Conservation (phyloP, 805 yeast species). For the Candida awuae region DNA sequence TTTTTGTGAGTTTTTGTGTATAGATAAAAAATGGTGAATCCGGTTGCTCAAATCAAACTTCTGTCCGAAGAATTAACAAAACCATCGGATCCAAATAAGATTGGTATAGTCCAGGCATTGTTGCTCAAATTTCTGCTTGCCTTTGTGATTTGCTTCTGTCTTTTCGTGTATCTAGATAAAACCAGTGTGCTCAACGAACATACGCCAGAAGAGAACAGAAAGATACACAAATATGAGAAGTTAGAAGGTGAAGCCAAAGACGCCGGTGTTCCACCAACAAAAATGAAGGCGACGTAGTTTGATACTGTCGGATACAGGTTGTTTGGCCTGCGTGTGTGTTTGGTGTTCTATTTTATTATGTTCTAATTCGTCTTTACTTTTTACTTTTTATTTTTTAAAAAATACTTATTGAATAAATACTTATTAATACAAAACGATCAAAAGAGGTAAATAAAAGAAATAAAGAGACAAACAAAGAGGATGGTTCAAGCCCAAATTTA, state of each 20-base stretch:
- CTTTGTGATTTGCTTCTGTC: constrained; percentile 14
- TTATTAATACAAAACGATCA: not conserved
- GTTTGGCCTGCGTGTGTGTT: not conserved
- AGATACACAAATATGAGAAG: constrained; percentile 5
- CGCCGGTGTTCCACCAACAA: not conserved
- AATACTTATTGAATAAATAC: not conserved
- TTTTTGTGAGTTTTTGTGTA: too few relatives aligned
- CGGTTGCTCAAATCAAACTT: constrained; percentile 13
- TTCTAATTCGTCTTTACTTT: not conserved
- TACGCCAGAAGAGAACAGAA: constrained; percentile 18
- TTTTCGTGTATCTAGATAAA: constrained; percentile 21
- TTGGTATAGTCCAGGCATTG: constrained; percentile 16
- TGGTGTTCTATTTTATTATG: not conserved
- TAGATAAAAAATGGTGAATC: constrained; percentile 15
- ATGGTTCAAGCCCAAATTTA: too few relatives aligned
- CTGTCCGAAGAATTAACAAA: constrained; percentile 6
- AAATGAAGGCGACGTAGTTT: not conserved
- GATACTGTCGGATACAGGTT: not conserved
- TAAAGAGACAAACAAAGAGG: constrained; percentile 3
- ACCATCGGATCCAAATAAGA: constrained; percentile 5
- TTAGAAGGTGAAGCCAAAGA: constrained; percentile 1
- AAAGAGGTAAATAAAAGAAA: not conserved
- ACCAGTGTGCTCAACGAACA: constrained; percentile 16
- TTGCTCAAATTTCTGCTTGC: constrained; percentile 22
- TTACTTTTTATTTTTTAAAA: not conserved